Evolutionary conservation across 306 rosid genomes (phyloP).

Genomic region (Pterocarpus macrocarpus): DNA sequence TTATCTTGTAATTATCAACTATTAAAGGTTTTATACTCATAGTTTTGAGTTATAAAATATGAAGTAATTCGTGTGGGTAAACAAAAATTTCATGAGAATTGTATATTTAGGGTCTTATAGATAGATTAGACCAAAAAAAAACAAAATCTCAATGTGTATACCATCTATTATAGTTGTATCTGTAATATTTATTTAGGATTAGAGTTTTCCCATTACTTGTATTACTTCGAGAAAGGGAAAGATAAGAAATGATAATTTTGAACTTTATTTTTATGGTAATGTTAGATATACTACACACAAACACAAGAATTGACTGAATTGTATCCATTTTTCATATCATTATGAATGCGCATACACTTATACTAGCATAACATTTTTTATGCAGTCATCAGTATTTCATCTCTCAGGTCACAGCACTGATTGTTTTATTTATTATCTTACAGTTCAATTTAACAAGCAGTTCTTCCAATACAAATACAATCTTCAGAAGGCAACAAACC

Average conservation of each 20-base stretch:
- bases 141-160: background rate
- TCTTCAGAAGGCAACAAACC: background rate
- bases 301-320: too few species aligned
- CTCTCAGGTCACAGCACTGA: background rate
- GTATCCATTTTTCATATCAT: too few species aligned
- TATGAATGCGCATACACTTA: too few species aligned
- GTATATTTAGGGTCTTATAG: background rate
- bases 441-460: conserved; percentile 22
- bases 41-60: background rate
- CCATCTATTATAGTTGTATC: background rate
- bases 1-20: background rate
- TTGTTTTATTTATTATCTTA: background rate
- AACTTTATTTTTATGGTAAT: background rate
- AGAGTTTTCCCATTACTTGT: too few species aligned
- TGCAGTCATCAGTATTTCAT: background rate
- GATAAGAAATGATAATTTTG: too few species aligned
- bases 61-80: background rate
- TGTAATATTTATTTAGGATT: background rate
- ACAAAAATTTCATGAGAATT: background rate
- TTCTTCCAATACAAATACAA: background rate
- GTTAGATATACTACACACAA: background rate
- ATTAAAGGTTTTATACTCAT: background rate
- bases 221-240: too few species aligned
- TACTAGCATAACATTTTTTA: too few species aligned
- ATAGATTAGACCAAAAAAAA: too few species aligned